Evolutionary conservation across 169 alveolate genomes (phyloP).

Genomic region (Plasmodium relictum): DNA sequence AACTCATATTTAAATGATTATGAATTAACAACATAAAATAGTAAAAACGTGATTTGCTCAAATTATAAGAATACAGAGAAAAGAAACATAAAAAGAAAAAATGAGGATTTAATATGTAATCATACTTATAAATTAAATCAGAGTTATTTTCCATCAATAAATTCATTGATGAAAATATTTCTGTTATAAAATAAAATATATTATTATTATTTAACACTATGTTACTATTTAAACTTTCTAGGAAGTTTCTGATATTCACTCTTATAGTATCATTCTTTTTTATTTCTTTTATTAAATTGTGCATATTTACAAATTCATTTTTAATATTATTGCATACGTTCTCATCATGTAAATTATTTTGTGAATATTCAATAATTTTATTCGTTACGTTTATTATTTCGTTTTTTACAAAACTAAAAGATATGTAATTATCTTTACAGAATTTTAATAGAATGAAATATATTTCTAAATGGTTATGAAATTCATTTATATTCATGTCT

Average conservation of each 20-base stretch:
- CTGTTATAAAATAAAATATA: slow-evolving; percentile 69
- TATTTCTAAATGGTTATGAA: slow-evolving; percentile 42
- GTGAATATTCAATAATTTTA: slow-evolving; percentile 49
- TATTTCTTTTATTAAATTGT: slow-evolving; percentile 51
- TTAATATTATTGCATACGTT: slow-evolving; percentile 44
- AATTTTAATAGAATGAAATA: slow-evolving; percentile 44
- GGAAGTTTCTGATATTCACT: slow-evolving; percentile 33
- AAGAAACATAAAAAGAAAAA: slow-evolving; percentile 71
- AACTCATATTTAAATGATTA: slow-evolving; percentile 17
- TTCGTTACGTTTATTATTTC: slow-evolving; percentile 56
- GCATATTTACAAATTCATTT: slow-evolving; percentile 51
- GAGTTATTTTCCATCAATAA: slow-evolving; percentile 39
- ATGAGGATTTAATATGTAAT: slow-evolving; percentile 43
- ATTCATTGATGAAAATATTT: slow-evolving; percentile 64
- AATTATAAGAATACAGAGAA: slow-evolving; percentile 62
- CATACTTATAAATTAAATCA: slow-evolving; percentile 33
- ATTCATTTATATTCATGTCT: slow-evolving; percentile 42
- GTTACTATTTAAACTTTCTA: slow-evolving; percentile 33
- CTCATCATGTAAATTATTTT: slow-evolving; percentile 43
- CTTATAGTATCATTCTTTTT: slow-evolving; percentile 65
- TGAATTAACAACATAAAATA: slow-evolving; percentile 70
- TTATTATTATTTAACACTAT: slow-evolving; percentile 51
- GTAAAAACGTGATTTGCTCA: slow-evolving; percentile 70
- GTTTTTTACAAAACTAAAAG: slow-evolving; percentile 69
- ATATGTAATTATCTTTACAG: slow-evolving; percentile 71